phyloP scores from a whole-genome alignment of 495 filamentous ascomycete species.

The Xylaria sp. region DNA sequence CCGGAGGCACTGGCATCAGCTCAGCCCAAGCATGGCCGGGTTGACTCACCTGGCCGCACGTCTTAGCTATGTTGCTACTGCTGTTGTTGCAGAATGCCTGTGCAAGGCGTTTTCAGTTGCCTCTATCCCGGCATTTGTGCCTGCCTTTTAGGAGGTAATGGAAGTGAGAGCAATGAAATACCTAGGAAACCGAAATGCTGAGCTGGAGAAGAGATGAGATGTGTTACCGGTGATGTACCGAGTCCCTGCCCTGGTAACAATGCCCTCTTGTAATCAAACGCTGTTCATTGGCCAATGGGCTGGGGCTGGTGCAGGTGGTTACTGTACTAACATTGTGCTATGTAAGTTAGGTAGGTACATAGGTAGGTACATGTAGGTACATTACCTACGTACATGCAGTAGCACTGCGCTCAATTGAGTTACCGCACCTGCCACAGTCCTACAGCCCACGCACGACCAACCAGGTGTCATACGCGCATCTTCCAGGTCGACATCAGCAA shows the following conservation, averaged over 20 bases:
- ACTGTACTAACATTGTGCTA: too few relatives aligned
- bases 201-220: not conserved
- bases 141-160: not conserved
- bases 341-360: too few relatives aligned
- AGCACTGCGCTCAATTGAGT: too few relatives aligned
- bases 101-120: not conserved
- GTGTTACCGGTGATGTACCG: not conserved
- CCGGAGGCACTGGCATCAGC: too few relatives aligned
- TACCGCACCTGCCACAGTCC: too few relatives aligned
- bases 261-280: not conserved
- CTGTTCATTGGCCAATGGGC: constrained; percentile 12
- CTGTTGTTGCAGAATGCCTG: not conserved
- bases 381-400: too few relatives aligned
- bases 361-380: too few relatives aligned
- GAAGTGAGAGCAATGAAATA: not conserved
- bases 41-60: too few relatives aligned
- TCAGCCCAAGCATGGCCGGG: too few relatives aligned
- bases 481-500: too few relatives aligned
- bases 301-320: not conserved
- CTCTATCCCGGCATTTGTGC: not conserved
- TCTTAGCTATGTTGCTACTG: not conserved
- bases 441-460: too few relatives aligned
- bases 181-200: not conserved
- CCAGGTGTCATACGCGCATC: too few relatives aligned
- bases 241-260: not conserved